A percentile compares a stretch with the other conserved stretches of the same genome.
Conservation (phyloP, 176 grass and related monocot genomes). For the Sorghum bicolor region DNA sequence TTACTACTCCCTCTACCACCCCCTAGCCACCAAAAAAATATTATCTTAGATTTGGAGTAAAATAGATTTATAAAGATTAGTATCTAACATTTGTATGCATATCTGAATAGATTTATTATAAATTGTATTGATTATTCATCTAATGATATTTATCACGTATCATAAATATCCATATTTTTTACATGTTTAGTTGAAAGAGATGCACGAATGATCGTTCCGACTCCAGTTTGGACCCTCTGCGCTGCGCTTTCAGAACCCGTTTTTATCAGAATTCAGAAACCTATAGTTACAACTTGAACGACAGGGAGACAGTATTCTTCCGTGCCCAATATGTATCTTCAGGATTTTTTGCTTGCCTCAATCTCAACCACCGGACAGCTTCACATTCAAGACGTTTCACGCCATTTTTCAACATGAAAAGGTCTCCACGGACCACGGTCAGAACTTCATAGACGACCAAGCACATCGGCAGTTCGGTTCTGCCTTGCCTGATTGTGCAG, state of each 20-base stretch:
- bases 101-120: too few species aligned
- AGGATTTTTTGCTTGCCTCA: neutral
- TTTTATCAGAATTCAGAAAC: neutral
- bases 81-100: too few species aligned
- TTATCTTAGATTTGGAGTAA: too few species aligned
- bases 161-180: too few species aligned
- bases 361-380: neutral
- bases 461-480: neutral
- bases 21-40: too few species aligned
- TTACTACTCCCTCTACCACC: too few species aligned
- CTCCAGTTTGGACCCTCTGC: neutral
- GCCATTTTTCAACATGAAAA: neutral
- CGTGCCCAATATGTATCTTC: neutral
- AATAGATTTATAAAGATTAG: too few species aligned
- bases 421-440: neutral
- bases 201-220: neutral
- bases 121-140: too few species aligned
- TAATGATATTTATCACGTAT: too few species aligned
- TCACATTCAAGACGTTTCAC: neutral
- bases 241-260: neutral
- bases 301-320: neutral
- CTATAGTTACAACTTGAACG: neutral
- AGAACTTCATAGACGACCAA: neutral
- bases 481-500: neutral
- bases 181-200: too few species aligned